A percentile compares a stretch with the other conserved stretches of the same genome.
Evolutionary conservation across 345 rosid species (phyloP).

Genomic region (Leavenworthia alabamica): DNA sequence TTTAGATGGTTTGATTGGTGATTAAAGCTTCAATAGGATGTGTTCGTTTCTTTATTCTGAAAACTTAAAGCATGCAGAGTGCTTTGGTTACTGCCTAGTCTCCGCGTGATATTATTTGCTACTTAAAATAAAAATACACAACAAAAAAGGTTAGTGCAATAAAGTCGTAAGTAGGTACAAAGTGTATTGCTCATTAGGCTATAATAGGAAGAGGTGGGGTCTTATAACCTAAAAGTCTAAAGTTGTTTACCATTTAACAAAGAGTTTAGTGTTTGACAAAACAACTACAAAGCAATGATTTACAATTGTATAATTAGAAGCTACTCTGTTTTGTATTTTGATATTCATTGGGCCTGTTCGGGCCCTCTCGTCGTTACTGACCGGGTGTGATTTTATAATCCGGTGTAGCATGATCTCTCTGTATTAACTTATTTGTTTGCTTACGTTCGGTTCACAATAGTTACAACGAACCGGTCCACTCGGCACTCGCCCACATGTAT

Average conservation of each 20-base stretch:
- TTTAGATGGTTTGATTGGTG: background rate
- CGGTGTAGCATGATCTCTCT: no score
- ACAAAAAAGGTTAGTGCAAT: conserved; percentile 9
- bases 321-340: background rate
- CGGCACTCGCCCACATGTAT: no score
- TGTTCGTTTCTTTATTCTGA: conserved; percentile 3
- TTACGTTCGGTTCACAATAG: background rate
- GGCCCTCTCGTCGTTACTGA: background rate
- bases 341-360: conserved; percentile 2
- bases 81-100: background rate
- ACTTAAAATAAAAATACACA: background rate
- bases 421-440: no score
- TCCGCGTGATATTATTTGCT: conserved; percentile 18
- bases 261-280: conserved; percentile 22
- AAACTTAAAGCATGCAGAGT: background rate
- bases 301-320: background rate
- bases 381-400: background rate
- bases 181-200: conserved; percentile 10
- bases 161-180: conserved; percentile 28
- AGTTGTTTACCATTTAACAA: conserved; percentile 15
- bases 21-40: background rate
- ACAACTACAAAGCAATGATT: background rate
- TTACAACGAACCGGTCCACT: no score
- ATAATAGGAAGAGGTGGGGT: conserved; percentile 18
- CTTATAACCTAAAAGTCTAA: conserved; percentile 8